phyloP scores from a whole-genome alignment of 148 eudicot genomes.

The Rhododendron simsii region DNA sequence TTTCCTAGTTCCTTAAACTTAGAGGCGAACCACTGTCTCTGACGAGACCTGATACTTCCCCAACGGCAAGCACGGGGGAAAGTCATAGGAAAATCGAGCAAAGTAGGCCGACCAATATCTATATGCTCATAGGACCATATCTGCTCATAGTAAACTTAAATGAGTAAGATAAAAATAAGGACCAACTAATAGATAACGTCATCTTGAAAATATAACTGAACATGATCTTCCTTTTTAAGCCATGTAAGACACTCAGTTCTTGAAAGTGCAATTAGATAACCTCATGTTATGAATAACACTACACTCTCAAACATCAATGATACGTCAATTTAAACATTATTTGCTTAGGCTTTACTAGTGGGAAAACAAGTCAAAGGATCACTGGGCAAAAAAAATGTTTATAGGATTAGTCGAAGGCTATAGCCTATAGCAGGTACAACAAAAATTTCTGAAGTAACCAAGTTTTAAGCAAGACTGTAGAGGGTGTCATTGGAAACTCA shows the following conservation, averaged over 20 bases:
- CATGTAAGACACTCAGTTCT: not conserved
- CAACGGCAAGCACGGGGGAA: constrained; percentile 65
- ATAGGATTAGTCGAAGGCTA: not conserved
- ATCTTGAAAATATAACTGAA: not conserved
- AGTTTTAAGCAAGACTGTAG: not conserved
- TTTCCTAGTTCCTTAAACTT: constrained; percentile 47
- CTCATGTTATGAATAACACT: not conserved
- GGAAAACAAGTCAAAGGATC: not conserved
- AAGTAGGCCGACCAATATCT: constrained; percentile 56
- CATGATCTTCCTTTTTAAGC: not conserved
- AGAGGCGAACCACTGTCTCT: constrained; percentile 28
- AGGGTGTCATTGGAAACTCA: not conserved
- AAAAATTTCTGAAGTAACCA: not conserved
- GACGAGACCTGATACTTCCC: constrained; percentile 43
- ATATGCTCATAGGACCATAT: constrained; percentile 75
- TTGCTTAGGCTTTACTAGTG: not conserved
- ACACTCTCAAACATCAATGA: not conserved
- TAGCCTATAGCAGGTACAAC: not conserved
- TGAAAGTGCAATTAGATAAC: not conserved
- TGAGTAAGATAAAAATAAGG: not conserved
- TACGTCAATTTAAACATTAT: not conserved
- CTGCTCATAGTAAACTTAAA: constrained; percentile 24
- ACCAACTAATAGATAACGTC: not conserved
- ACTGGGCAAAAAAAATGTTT: not conserved
- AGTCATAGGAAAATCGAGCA: constrained; percentile 10